These are phyloP conservation scores for Lentinula lateritia DNA, from an alignment of 768 basidiomycete species.

Conservation along the genomic window DNA sequence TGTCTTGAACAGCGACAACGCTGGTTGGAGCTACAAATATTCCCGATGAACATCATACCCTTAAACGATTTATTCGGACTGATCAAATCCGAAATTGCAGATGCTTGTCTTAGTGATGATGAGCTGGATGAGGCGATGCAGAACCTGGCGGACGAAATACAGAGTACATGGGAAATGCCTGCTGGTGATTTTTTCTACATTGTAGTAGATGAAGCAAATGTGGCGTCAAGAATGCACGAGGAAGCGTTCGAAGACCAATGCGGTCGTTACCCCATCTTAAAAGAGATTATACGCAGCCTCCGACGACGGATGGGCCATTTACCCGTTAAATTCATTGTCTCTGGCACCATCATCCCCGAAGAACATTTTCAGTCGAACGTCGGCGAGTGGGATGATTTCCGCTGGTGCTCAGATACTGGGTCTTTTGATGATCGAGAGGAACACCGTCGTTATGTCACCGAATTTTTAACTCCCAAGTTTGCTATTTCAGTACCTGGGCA, in stretches of 20 bases:
- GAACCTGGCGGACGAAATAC: not conserved
- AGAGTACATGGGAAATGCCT: not conserved
- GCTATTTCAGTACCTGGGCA: not conserved
- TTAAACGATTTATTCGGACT: not conserved
- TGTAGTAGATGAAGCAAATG: constrained; percentile 5
- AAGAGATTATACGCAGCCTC: not conserved
- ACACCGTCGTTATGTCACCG: not conserved
- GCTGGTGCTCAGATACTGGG: constrained; percentile 8
- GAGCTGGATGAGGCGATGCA: not conserved
- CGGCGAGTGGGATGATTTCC: constrained; percentile 5
- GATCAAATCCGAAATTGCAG: not conserved
- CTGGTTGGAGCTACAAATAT: not conserved
- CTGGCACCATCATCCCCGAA: constrained; percentile 1
- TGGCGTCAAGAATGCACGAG: not conserved
- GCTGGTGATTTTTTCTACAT: not conserved
- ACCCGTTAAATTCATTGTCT: not conserved
- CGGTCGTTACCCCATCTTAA: constrained; percentile 2
- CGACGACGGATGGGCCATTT: not conserved
- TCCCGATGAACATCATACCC: not conserved
- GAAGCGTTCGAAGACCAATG: not conserved
- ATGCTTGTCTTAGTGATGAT: not conserved
- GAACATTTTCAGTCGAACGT: not conserved
- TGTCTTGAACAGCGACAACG: not conserved
- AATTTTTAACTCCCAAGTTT: constrained; percentile 6
- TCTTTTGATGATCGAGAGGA: constrained; percentile 1